Conservation (phyloP, 2,329 filamentous ascomycete genomes). For the Fusarium neocosmosporiellum region DNA sequence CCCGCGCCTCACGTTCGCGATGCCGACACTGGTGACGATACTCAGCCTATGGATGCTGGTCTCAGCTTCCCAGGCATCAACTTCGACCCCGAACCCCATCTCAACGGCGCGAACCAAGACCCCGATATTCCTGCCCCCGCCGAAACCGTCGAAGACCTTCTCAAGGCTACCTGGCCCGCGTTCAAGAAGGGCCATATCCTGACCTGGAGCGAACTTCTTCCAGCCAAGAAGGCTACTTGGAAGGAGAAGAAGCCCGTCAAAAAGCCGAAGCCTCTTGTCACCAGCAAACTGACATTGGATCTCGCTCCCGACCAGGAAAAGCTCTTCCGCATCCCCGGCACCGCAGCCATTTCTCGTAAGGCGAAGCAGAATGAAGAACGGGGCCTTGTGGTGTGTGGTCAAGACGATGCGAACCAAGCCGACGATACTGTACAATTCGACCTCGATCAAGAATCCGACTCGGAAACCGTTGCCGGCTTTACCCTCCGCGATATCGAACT, state of each 20-base stretch:
- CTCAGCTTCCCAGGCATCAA: slow-evolving; percentile 57
- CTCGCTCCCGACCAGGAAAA: slow-evolving; percentile 88
- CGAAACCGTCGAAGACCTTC: slow-evolving; percentile 78
- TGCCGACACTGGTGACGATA: slow-evolving; percentile 50
- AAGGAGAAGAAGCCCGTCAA: slow-evolving; percentile 82
- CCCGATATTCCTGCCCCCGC: slow-evolving; percentile 74
- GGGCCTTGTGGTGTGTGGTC: slow-evolving; percentile 58
- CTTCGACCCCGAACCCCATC: slow-evolving; percentile 59
- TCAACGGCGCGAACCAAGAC: slow-evolving; percentile 66
- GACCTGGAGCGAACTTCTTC: slow-evolving; percentile 84
- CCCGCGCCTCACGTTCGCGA: slow-evolving; percentile 57
- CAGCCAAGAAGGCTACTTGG: slow-evolving; percentile 81
- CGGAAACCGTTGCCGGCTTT: slow-evolving; percentile 78
- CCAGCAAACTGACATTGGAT: slow-evolving; percentile 90
- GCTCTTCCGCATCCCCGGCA: slow-evolving; percentile 79
- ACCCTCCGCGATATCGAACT: slow-evolving; percentile 85
- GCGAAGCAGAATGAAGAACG: slow-evolving; percentile 67
- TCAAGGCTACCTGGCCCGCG: slow-evolving; percentile 83
- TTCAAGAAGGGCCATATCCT: slow-evolving; percentile 82
- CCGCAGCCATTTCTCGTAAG: slow-evolving; percentile 63
- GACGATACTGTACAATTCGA: slow-evolving; percentile 56
- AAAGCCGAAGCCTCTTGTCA: slow-evolving; percentile 82
- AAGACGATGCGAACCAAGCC: slow-evolving; percentile 52
- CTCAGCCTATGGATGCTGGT: slow-evolving; percentile 46
- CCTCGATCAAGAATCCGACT: slow-evolving; percentile 63